These are phyloP conservation scores for Allantophomopsis lycopodina DNA, from an alignment of 2,329 filamentous ascomycete species.

Conservation along the genomic window DNA sequence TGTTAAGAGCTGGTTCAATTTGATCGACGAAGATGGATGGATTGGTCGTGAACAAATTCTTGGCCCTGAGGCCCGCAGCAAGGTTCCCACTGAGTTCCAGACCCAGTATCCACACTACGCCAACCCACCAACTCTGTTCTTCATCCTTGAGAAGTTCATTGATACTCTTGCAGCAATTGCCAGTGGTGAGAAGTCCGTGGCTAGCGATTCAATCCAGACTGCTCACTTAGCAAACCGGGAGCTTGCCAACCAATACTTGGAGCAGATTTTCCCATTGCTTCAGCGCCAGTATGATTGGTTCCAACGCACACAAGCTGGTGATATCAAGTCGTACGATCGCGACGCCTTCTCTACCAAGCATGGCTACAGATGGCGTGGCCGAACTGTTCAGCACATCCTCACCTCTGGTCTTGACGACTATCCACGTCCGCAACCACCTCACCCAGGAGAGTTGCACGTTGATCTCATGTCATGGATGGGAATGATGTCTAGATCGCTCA, in stretches of 20 bases:
- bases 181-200: slow-evolving; percentile 30
- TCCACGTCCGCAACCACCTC: slow-evolving; percentile 81
- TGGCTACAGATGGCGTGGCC: slow-evolving; percentile 88
- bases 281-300: slow-evolving; percentile 92
- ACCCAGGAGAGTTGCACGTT: slow-evolving; percentile 89
- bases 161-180: slow-evolving; percentile 49
- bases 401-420: slow-evolving; percentile 96
- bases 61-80: slow-evolving; percentile 80
- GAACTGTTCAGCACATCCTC: slow-evolving; percentile 73
- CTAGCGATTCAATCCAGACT: slow-evolving; percentile 39
- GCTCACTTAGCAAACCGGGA: slow-evolving; percentile 55
- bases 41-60: slow-evolving; percentile 94
- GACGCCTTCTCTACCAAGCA: slow-evolving; percentile 81
- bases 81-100: slow-evolving; percentile 87
- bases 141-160: slow-evolving; percentile 74
- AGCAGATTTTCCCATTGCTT: slow-evolving; percentile 71
- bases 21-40: slow-evolving; percentile 97
- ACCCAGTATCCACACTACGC: slow-evolving; percentile 95
- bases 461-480: slow-evolving; percentile 96
- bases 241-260: slow-evolving; percentile 57
- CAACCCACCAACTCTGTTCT: slow-evolving; percentile 89
- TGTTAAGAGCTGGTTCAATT: slow-evolving; percentile 86
- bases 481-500: slow-evolving; percentile 82
- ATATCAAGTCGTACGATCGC: slow-evolving; percentile 83
- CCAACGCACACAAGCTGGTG: slow-evolving; percentile 77